These are phyloP conservation scores for Fusarium sp. DNA, from an alignment of 2,329 filamentous ascomycete genomes.

Conservation along the genomic window DNA sequence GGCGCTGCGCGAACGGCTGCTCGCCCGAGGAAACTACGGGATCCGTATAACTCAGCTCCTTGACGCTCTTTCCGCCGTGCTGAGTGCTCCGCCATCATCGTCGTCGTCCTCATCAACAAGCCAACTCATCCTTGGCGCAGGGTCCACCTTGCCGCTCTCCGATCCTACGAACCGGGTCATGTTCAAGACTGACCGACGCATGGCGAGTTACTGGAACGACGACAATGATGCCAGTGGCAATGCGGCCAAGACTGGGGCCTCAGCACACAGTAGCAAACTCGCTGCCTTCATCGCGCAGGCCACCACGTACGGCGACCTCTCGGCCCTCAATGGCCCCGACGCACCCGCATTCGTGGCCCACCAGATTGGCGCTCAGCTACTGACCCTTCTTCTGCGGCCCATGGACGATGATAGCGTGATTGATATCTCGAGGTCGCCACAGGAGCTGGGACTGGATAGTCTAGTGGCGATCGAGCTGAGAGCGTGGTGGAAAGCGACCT, in stretches of 20 bases:
- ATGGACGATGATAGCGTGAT: slow-evolving; percentile 10
- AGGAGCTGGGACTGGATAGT: slow-evolving; percentile 10
- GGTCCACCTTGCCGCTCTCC: slow-evolving; percentile 5
- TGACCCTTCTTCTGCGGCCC: slow-evolving; percentile 7
- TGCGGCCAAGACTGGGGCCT: slow-evolving; percentile 4
- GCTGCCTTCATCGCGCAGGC: slow-evolving; percentile 7
- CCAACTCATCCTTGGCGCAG: slow-evolving; percentile 8
- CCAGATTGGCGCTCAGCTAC: slow-evolving; percentile 7
- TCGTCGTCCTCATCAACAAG: not conserved
- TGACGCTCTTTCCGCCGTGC: slow-evolving; percentile 6
- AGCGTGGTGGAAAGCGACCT: slow-evolving; percentile 4
- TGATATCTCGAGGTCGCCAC: slow-evolving; percentile 2
- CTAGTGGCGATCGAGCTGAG: slow-evolving; percentile 7
- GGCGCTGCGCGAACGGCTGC: slow-evolving; percentile 2
- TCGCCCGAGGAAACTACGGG: slow-evolving; percentile 9
- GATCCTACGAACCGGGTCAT: slow-evolving; percentile 12
- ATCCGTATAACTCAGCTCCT: slow-evolving; percentile 5
- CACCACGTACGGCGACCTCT: slow-evolving; percentile 4
- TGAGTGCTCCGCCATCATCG: slow-evolving; percentile 2
- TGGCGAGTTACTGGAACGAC: slow-evolving; percentile 8
- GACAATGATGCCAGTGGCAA: slow-evolving; percentile 3
- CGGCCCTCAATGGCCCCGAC: slow-evolving; percentile 4
- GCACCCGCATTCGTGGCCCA: slow-evolving; percentile 7
- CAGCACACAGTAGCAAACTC: slow-evolving; percentile 8
- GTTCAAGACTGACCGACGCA: slow-evolving; percentile 5